A percentile compares a stretch with the other conserved stretches of the same genome.
Evolutionary conservation across 177 flowering plant species (phyloP).

Genomic region (Vitis hybrid): DNA sequence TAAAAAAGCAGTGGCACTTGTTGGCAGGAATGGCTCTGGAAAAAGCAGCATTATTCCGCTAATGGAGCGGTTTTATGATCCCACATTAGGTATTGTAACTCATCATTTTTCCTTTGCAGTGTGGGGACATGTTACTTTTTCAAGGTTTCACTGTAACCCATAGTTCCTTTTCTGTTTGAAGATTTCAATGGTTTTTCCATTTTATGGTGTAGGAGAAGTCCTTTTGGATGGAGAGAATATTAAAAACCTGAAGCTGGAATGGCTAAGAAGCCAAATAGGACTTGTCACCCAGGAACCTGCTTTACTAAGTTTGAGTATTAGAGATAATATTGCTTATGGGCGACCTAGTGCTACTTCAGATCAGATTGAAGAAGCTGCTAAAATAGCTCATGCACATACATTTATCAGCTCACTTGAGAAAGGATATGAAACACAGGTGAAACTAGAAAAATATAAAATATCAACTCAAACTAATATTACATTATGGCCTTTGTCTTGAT

Average conservation of each 20-base stretch:
- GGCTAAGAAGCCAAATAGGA: slow-evolving; percentile 97
- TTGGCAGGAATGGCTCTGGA: slow-evolving; percentile 98
- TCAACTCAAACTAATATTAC: background rate
- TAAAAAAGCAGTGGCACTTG: slow-evolving; percentile 93
- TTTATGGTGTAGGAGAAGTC: slow-evolving; percentile 80
- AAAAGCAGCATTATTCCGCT: slow-evolving; percentile 97
- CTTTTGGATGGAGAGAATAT: slow-evolving; percentile 97
- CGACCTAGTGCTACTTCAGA: slow-evolving; percentile 65
- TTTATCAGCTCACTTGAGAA: slow-evolving; percentile 87
- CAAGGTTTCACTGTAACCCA: background rate
- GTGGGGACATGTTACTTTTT: slow-evolving; percentile 1
- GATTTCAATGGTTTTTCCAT: slow-evolving; percentile 6
- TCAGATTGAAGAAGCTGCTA: slow-evolving; percentile 98
- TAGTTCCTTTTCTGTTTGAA: slow-evolving; percentile 2
- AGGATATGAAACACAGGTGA: slow-evolving; percentile 95
- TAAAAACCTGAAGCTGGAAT: slow-evolving; percentile 82
- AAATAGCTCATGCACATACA: slow-evolving; percentile 96
- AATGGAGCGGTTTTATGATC: slow-evolving; percentile 98
- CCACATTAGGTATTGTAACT: slow-evolving; percentile 74
- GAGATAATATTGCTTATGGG: slow-evolving; percentile 97
- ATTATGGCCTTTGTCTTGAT: background rate
- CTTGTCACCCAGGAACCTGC: slow-evolving; percentile 99
- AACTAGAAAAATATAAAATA: background rate
- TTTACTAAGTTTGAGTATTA: slow-evolving; percentile 87
- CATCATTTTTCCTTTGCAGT: background rate